Evolutionary conservation across 495 filamentous ascomycete genomes (phyloP), one percentile per base, ranked within the genome.

Genomic region (Letharia columbiana): DNA sequence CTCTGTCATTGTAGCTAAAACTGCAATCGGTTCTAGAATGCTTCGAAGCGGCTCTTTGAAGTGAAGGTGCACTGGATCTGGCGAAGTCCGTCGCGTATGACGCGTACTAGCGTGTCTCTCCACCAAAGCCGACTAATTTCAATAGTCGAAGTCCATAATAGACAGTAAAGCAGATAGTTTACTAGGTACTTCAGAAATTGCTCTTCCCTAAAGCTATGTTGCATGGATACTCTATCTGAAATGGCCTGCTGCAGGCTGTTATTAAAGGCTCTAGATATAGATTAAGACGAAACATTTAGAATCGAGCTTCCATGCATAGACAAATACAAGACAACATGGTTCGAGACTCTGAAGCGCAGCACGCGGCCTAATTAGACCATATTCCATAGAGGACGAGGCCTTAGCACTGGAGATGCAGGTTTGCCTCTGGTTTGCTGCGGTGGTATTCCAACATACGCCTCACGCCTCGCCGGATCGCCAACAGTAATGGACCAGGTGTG

Each of bases 381-480:
- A 50, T 81, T 79, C 80, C 85, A 88, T 20, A 89, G 74, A 23
- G 86, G 85, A 52, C 75, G 79, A 11, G 86, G 85, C 63, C 85
- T 75, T 63, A 85, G 75, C 28, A 83, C 60, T n/a, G 68, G 66
- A 39, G 71, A 62, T 45, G 60, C 60, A n/a, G 67, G 62, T 18
- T 74, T 70, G 31, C 41, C 60, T 39, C 39, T 63, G 20, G 33
- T 65, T 58, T 72, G 70, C 20, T 23, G 10, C 40, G 44, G 68
- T 39, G 65, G 68, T 17, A 93, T 78, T 5, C 91, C 89, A n/a
- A 98, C 89, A 71, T 96, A 98, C 1, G 95, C 91, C 67, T 96
- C 89, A 61, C 91, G 84, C 41, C 88, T 84, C 49, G 86, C 84
- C 20, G 91, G 90, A 70, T 88, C 80, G 28, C 89, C 91, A 20